Conservation (phyloP, 2,329 filamentous ascomycete species). For the Venturia oleaginea region DNA sequence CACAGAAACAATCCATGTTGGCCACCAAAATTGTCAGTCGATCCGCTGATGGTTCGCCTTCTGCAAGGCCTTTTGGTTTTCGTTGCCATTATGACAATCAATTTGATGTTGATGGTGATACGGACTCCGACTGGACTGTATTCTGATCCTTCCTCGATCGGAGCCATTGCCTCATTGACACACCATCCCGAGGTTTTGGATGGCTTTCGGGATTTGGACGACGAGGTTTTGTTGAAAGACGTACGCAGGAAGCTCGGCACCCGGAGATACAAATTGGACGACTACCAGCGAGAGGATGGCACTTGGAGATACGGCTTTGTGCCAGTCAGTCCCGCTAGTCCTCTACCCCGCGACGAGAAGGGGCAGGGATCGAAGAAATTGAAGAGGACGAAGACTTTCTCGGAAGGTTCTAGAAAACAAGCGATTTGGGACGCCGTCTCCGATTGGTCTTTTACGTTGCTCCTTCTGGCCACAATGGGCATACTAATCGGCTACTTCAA, state of each 20-base stretch:
- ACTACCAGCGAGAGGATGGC: conserved; percentile 6
- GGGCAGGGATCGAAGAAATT: neutral
- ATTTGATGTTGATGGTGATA: conserved; percentile 7
- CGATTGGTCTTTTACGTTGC: conserved; percentile 5
- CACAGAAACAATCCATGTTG: conserved; percentile 13
- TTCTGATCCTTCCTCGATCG: conserved; percentile 13
- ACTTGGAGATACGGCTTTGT: conserved; percentile 13
- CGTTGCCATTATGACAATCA: conserved; percentile 12
- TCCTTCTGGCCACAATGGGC: conserved; percentile 5
- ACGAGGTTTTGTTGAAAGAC: conserved; percentile 3
- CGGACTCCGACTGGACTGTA: conserved; percentile 10
- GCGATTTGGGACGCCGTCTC: conserved; percentile 1
- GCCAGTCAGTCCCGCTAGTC: neutral
- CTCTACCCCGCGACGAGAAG: neutral
- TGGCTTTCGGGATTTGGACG: conserved; percentile 8
- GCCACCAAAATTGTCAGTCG: conserved; percentile 13
- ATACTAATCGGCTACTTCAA: conserved; percentile 12
- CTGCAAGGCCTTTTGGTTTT: conserved; percentile 11
- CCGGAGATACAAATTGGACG: conserved; percentile 5
- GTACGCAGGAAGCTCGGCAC: neutral
- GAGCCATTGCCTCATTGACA: conserved; percentile 8
- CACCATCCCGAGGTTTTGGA: conserved; percentile 13
- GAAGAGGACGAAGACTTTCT: conserved; percentile 1
- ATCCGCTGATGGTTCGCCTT: conserved; percentile 6
- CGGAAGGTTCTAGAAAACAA: neutral